phyloP scores from a whole-genome alignment of 805 yeast genomes.

The Wickerhamomyces bisporus region DNA sequence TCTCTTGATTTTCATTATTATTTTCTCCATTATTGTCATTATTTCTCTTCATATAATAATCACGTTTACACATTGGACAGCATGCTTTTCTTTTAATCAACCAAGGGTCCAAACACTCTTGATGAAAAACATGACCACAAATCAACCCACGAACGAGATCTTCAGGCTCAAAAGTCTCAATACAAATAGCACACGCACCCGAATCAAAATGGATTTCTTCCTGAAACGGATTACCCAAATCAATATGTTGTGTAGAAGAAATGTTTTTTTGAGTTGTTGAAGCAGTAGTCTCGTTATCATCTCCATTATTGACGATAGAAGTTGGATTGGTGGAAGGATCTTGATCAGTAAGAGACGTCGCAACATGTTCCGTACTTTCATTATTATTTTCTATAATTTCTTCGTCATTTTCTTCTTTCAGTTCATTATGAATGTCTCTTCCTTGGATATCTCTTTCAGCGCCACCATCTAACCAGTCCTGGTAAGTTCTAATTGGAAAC shows the following conservation, averaged over 20 bases:
- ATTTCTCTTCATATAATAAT: conserved; percentile 38
- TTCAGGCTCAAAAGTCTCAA: conserved; percentile 57
- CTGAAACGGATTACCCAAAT: conserved; percentile 17
- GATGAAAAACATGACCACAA: conserved; percentile 82
- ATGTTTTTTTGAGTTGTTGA: neutral
- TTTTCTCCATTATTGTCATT: conserved; percentile 8
- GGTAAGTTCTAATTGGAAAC: conserved; percentile 54
- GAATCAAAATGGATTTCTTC: conserved; percentile 46
- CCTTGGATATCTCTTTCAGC: conserved; percentile 42
- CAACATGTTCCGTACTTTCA: conserved; percentile 1
- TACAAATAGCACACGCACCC: conserved; percentile 75
- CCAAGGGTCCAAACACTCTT: conserved; percentile 81
- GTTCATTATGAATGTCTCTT: conserved; percentile 40
- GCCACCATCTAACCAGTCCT: conserved; percentile 59
- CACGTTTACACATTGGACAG: conserved; percentile 80
- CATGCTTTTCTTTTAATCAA: conserved; percentile 66
- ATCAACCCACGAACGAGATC: conserved; percentile 67
- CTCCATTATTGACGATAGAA: neutral
- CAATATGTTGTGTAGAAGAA: conserved; percentile 5
- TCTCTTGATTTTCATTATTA: conserved; percentile 16
- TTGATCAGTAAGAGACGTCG: neutral
- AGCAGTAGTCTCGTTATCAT: neutral
- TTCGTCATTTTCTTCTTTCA: conserved; percentile 28
- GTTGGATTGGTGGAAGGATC: neutral
- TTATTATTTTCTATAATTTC: conserved; percentile 6